phyloP scores from a whole-genome alignment of 75 land plant genomes.

The Adiantum capillusveneris region DNA sequence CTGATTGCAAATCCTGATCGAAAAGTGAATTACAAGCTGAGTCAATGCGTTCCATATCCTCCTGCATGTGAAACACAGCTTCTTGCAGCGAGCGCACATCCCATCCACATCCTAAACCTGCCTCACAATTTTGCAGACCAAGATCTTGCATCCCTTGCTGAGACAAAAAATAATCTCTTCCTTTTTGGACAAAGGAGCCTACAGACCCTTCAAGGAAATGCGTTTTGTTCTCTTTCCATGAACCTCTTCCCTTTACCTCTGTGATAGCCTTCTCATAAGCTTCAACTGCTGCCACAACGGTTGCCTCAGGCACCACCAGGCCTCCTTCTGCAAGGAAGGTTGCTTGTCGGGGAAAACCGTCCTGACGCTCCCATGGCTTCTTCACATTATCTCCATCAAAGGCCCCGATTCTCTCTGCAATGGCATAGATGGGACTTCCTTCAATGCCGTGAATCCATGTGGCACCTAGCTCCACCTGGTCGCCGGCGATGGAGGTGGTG shows the following conservation, averaged over 20 bases:
- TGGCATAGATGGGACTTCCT: slow-evolving; percentile 65
- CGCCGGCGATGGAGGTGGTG: slow-evolving; percentile 62
- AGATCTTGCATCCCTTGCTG: not conserved
- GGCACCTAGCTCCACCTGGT: slow-evolving; percentile 72
- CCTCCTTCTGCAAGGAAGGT: slow-evolving; percentile 63
- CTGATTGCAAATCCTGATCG: slow-evolving; percentile 42
- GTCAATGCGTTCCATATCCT: slow-evolving; percentile 14
- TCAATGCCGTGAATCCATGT: slow-evolving; percentile 93
- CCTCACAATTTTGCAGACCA: no score
- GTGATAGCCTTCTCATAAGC: no score
- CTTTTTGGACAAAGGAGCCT: not conserved
- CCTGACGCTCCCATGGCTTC: slow-evolving; percentile 57
- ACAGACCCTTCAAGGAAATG: no score
- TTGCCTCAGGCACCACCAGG: slow-evolving; percentile 8
- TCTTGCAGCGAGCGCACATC: slow-evolving; percentile 16
- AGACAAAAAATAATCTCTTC: not conserved
- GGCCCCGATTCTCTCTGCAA: slow-evolving; percentile 35
- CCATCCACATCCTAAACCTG: slow-evolving; percentile 4
- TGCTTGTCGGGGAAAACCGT: slow-evolving; percentile 30
- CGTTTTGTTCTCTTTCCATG: no score
- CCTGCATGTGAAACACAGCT: slow-evolving; percentile 15
- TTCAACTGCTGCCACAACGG: not conserved
- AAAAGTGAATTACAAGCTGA: slow-evolving; percentile 40
- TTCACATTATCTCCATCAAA: slow-evolving; percentile 22
- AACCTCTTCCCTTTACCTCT: no score